These are phyloP conservation scores for Puccinellia tenuiflora DNA, from an alignment of 176 grass and related monocot species.

Conservation along the genomic window DNA sequence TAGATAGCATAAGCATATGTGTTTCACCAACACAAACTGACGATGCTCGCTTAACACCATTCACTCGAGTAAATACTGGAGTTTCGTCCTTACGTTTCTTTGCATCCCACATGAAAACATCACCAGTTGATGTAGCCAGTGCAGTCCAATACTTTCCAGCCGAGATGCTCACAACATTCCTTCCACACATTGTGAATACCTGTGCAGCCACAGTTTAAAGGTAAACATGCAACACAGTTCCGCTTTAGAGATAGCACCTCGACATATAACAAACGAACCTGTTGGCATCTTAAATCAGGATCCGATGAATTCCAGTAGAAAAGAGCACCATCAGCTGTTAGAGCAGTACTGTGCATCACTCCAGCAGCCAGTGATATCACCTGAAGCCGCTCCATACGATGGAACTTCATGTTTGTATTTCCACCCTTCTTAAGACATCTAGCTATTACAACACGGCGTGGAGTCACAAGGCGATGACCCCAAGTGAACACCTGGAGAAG, in stretches of 20 bases:
- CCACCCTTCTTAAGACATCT: slow-evolving; percentile 87
- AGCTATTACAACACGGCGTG: slow-evolving; percentile 73
- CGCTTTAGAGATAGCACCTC: slow-evolving; percentile 20
- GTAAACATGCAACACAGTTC: slow-evolving; percentile 7
- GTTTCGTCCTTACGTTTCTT: slow-evolving; percentile 75
- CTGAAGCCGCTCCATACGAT: slow-evolving; percentile 83
- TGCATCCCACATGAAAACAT: slow-evolving; percentile 97
- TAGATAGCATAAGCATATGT: slow-evolving; percentile 81
- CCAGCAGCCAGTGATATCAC: slow-evolving; percentile 84
- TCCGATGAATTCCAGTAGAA: slow-evolving; percentile 96
- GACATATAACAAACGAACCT: slow-evolving; percentile 53
- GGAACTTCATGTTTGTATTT: slow-evolving; percentile 90
- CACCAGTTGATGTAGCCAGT: slow-evolving; percentile 75
- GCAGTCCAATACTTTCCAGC: slow-evolving; percentile 97
- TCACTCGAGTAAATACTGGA: slow-evolving; percentile 63
- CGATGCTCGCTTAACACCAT: slow-evolving; percentile 81
- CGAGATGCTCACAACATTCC: slow-evolving; percentile 70
- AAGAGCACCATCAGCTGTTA: slow-evolving; percentile 85
- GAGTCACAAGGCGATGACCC: slow-evolving; percentile 94
- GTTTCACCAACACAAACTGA: slow-evolving; percentile 99
- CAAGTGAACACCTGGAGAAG: slow-evolving; percentile 80
- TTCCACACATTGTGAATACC: slow-evolving; percentile 79
- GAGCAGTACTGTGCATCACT: slow-evolving; percentile 66
- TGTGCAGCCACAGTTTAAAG: slow-evolving; percentile 27
- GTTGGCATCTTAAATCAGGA: slow-evolving; percentile 90